phyloP scores from a whole-genome alignment of 352 stramenopile species.

The Blastocystis sp. region DNA sequence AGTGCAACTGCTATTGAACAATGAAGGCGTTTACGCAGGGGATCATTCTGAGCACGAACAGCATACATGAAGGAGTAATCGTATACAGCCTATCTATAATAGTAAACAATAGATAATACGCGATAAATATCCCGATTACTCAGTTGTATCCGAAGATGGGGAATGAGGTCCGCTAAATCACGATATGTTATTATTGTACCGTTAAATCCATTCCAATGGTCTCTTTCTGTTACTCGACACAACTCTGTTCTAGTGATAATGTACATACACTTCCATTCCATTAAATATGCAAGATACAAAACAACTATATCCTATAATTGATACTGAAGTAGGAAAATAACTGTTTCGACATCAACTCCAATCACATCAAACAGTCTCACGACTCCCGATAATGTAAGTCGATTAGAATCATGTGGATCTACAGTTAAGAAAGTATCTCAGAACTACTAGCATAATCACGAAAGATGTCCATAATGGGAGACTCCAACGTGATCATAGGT shows the following conservation, averaged over 20 bases:
- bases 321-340: background rate
- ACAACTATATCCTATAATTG: constrained; percentile 32
- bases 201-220: background rate
- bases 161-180: background rate
- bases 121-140: background rate
- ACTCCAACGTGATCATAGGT: background rate
- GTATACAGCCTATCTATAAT: constrained; percentile 1
- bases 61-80: constrained; percentile 30
- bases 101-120: background rate
- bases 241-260: constrained; percentile 3
- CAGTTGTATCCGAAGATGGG: background rate
- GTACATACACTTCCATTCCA: constrained; percentile 59
- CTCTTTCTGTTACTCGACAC: background rate
- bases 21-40: constrained; percentile 8
- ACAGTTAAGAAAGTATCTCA: background rate
- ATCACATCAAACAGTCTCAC: constrained; percentile 1
- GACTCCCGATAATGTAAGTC: constrained; percentile 24
- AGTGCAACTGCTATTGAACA: background rate
- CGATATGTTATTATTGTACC: background rate
- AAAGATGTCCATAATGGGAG: constrained; percentile 3
- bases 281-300: constrained; percentile 27
- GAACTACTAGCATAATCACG: constrained; percentile 13
- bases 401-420: constrained; percentile 12
- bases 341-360: constrained; percentile 10
- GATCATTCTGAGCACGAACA: background rate